These are phyloP conservation scores for Furcasterigmium sp. DNA, from an alignment of 2,329 filamentous ascomycete genomes.

Conservation along the genomic window DNA sequence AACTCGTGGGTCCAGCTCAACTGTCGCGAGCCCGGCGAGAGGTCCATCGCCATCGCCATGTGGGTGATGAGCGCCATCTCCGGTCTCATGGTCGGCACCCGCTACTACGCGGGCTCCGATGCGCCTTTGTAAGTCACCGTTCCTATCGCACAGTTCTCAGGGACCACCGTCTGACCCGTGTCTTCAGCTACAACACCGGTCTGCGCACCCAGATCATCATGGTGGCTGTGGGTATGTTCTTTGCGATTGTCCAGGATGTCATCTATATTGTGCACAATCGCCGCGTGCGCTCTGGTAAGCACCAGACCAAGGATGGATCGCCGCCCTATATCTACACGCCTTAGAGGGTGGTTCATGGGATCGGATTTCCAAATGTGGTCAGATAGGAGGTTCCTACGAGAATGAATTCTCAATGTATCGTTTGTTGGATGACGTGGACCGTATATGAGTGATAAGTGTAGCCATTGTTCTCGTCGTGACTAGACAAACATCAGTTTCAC, in stretches of 20 bases:
- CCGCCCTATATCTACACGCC: conserved; percentile 12
- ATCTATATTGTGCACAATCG: conserved; percentile 33
- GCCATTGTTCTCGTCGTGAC: too few relatives aligned
- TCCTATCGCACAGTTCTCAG: too few relatives aligned
- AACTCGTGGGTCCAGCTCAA: conserved; percentile 50
- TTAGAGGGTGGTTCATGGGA: too few relatives aligned
- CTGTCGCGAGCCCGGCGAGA: conserved; percentile 36
- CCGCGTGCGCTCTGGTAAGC: conserved; percentile 15
- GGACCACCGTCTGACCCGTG: too few relatives aligned
- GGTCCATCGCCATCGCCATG: conserved; percentile 44
- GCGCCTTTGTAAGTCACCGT: conserved; percentile 33
- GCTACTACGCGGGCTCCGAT: conserved; percentile 39
- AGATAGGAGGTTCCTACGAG: too few relatives aligned
- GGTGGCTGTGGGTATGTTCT: conserved; percentile 32
- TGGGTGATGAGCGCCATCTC: conserved; percentile 46
- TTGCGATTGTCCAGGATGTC: conserved; percentile 31
- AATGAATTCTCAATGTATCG: too few relatives aligned
- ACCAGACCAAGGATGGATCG: conserved; percentile 11
- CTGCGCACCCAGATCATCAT: conserved; percentile 39
- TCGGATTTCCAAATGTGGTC: too few relatives aligned
- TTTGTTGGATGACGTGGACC: too few relatives aligned
- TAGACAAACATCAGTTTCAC: too few relatives aligned
- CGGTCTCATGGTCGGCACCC: conserved; percentile 45
- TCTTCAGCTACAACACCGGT: conserved; percentile 33
- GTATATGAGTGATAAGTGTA: too few relatives aligned